phyloP scores from a whole-genome alignment of 225 moss, liverwort and hornwort genomes.

The Neckera pumila region DNA sequence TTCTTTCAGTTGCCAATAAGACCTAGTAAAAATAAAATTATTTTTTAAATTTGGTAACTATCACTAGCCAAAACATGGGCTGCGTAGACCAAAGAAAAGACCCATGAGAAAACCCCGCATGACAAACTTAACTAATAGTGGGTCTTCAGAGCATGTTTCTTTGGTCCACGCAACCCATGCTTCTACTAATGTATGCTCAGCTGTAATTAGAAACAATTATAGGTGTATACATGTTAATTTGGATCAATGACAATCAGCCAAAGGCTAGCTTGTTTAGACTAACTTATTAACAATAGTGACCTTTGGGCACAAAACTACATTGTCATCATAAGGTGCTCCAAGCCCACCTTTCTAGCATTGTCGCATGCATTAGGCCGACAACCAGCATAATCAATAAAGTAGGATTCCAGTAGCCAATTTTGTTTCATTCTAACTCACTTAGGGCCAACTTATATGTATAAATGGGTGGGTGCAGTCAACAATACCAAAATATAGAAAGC shows the following conservation, averaged over 20 bases:
- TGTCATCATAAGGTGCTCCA: too few relatives aligned
- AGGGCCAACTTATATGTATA: too few relatives aligned
- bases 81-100: accelerated
- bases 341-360: neutral
- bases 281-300: too few relatives aligned
- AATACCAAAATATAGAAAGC: too few relatives aligned
- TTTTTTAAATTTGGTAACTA: neutral
- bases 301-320: accelerated
- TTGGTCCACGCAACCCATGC: accelerated
- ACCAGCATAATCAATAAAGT: neutral
- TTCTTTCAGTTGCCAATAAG: neutral
- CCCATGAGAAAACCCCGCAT: accelerated
- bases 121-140: neutral
- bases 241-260: accelerated
- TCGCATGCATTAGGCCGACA: too few relatives aligned
- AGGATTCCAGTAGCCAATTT: neutral
- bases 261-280: neutral
- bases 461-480: too few relatives aligned
- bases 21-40: too few relatives aligned
- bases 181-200: too few relatives aligned
- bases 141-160: accelerated
- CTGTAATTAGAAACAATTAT: neutral
- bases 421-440: neutral
- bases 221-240: neutral
- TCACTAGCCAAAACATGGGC: neutral